Evolutionary conservation across 106 monocot species (phyloP).

Genomic region (Allium fistulosum): DNA sequence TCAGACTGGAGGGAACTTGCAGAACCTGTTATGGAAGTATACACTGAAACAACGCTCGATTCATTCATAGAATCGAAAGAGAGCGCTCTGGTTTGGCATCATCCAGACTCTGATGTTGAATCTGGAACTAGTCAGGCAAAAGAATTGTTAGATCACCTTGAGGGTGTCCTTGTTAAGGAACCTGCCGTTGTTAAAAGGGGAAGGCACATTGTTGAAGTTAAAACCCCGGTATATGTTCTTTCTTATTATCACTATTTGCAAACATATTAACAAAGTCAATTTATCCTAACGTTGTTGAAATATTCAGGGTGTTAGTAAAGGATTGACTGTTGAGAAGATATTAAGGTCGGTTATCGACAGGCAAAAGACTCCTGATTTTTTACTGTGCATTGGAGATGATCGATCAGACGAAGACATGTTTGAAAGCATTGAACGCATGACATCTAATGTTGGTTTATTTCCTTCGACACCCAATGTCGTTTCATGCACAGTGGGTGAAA

Average conservation of each 20-base stretch:
- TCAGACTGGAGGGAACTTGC: slow-evolving; percentile 16
- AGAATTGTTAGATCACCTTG: slow-evolving; percentile 13
- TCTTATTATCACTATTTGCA: not conserved
- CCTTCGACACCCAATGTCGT: not conserved
- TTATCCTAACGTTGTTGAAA: not conserved
- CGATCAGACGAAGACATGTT: slow-evolving; percentile 21
- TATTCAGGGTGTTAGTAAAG: slow-evolving; percentile 12
- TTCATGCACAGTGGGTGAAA: slow-evolving; percentile 9
- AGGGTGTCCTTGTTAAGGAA: slow-evolving; percentile 22
- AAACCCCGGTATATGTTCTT: slow-evolving; percentile 17
- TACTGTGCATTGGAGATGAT: slow-evolving; percentile 19
- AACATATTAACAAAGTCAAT: not conserved
- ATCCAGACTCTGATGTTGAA: slow-evolving; percentile 10
- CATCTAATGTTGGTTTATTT: not conserved
- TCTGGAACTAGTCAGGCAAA: slow-evolving; percentile 17
- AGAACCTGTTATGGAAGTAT: slow-evolving; percentile 16
- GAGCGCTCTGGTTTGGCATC: slow-evolving; percentile 23
- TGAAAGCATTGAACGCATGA: slow-evolving; percentile 6
- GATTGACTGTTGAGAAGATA: slow-evolving; percentile 7
- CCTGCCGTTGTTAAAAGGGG: slow-evolving; percentile 27
- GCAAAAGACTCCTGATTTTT: slow-evolving; percentile 3
- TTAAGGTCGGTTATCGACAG: not conserved
- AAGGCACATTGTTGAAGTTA: slow-evolving; percentile 26
- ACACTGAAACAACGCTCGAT: slow-evolving; percentile 16
- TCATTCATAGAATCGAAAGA: slow-evolving; percentile 20